Percentiles rank a stretch among this genome's conserved stretches.
phyloP scores from a whole-genome alignment of 495 filamentous ascomycete genomes.

The Chaetomium fimeti region DNA sequence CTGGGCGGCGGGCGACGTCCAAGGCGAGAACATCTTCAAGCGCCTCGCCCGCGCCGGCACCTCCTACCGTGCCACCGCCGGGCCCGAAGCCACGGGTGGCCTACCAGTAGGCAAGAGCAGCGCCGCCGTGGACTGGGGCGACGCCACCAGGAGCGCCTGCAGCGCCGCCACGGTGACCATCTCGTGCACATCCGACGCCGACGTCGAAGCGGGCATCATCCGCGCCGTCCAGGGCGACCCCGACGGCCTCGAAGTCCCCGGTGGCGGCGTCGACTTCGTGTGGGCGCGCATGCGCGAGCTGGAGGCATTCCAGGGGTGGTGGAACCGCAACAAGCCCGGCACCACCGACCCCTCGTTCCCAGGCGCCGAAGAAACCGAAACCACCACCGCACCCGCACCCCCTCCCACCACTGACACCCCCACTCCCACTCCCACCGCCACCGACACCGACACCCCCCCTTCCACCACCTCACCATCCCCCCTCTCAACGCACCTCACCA shows the following conservation, averaged over 20 bases:
- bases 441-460: conserved; percentile 21
- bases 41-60: conserved; percentile 62
- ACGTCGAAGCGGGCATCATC: conserved; percentile 68
- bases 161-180: conserved; percentile 68
- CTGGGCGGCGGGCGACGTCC: conserved; percentile 75
- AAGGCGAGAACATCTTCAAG: conserved; percentile 82
- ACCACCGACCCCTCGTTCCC: too few relatives aligned
- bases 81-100: conserved; percentile 47
- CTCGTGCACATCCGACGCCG: conserved; percentile 70
- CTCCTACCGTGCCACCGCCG: conserved; percentile 53
- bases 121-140: conserved; percentile 87
- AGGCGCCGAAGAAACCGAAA: too few relatives aligned
- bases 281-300: conserved; percentile 87
- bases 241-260: conserved; percentile 59
- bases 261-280: conserved; percentile 77
- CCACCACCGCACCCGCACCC: too few relatives aligned
- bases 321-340: conserved; percentile 55
- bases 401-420: too few relatives aligned
- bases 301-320: conserved; percentile 80
- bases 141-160: conserved; percentile 70
- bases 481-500: conserved; percentile 49
- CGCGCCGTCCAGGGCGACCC: conserved; percentile 67
- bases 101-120: conserved; percentile 60
- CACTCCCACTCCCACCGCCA: background rate
- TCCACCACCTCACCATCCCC: conserved; percentile 30